Evolutionary conservation across 495 filamentous ascomycete genomes (phyloP).

Genomic region (Tetracladium setigerum): DNA sequence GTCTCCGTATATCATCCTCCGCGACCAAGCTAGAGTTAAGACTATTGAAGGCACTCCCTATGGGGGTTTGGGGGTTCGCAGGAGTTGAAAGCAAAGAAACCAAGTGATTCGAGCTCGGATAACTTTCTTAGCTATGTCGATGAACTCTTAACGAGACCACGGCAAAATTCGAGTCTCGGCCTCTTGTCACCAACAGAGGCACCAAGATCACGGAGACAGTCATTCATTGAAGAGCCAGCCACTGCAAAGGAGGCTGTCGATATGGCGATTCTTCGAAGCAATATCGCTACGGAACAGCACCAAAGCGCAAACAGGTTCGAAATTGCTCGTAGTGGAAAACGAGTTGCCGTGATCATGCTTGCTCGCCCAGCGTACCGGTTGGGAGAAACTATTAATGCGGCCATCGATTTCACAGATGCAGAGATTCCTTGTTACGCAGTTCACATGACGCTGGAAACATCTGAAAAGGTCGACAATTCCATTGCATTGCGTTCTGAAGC

Average conservation of each 20-base stretch:
- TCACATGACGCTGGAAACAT: conserved; percentile 66
- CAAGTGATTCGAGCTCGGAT: conserved; percentile 24
- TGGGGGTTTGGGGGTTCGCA: conserved; percentile 1
- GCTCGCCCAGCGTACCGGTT: conserved; percentile 87
- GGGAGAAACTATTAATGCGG: conserved; percentile 76
- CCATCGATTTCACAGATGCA: conserved; percentile 70
- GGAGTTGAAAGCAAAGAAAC: conserved; percentile 20
- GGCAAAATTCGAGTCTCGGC: conserved; percentile 44
- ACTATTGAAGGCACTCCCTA: conserved; percentile 32
- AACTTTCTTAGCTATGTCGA: conserved; percentile 77
- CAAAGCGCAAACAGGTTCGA: conserved; percentile 83
- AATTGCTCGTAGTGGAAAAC: conserved; percentile 79
- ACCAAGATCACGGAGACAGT: conserved; percentile 42
- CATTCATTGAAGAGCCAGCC: conserved; percentile 38
- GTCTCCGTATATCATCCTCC: conserved; percentile 84
- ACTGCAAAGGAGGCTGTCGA: conserved; percentile 83
- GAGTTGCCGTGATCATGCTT: conserved; percentile 80
- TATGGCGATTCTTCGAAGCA: conserved; percentile 75
- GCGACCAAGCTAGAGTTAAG: conserved; percentile 67
- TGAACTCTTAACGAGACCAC: conserved; percentile 60
- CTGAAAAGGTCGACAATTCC: conserved; percentile 66
- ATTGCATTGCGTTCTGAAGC: conserved; percentile 78
- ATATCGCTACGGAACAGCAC: conserved; percentile 47
- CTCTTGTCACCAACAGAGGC: conserved; percentile 63
- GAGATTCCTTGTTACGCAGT: conserved; percentile 75